These are phyloP conservation scores for Lagerstroemia fauriei DNA, from an alignment of 441 rosid species.

Conservation along the genomic window DNA sequence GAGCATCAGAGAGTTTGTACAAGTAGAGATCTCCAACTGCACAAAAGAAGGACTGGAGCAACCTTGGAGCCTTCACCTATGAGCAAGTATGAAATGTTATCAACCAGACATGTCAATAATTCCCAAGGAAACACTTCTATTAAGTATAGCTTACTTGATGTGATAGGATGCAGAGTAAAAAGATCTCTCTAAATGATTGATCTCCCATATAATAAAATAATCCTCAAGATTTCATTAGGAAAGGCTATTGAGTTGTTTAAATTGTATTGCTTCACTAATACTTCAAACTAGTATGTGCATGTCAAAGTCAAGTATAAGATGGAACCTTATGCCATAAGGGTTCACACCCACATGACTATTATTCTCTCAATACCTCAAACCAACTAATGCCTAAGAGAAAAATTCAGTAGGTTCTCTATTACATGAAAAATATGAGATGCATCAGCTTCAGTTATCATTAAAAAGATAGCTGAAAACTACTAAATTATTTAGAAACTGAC, in stretches of 20 bases:
- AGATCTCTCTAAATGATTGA: background rate
- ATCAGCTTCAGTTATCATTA: background rate
- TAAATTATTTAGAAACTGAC: background rate
- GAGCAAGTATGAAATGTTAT: constrained; percentile 22
- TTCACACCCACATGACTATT: background rate
- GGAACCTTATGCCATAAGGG: background rate
- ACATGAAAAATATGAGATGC: background rate
- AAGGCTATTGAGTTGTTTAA: background rate
- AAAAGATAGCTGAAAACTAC: background rate
- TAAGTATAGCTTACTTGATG: background rate
- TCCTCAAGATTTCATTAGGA: background rate
- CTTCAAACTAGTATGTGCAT: background rate
- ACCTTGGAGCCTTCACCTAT: constrained; percentile 68
- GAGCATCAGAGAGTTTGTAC: constrained; percentile 58
- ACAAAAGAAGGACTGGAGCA: constrained; percentile 77
- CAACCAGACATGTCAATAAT: background rate
- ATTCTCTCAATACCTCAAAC: background rate
- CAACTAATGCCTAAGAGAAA: background rate
- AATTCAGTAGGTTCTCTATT: background rate
- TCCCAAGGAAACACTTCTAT: background rate
- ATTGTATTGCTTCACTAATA: background rate
- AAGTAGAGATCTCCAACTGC: constrained; percentile 81
- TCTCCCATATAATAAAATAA: background rate
- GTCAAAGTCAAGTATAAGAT: background rate
- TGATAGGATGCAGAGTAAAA: background rate